Conservation (phyloP, 1,139 yeast genomes). For the Pneumocystis murina region DNA sequence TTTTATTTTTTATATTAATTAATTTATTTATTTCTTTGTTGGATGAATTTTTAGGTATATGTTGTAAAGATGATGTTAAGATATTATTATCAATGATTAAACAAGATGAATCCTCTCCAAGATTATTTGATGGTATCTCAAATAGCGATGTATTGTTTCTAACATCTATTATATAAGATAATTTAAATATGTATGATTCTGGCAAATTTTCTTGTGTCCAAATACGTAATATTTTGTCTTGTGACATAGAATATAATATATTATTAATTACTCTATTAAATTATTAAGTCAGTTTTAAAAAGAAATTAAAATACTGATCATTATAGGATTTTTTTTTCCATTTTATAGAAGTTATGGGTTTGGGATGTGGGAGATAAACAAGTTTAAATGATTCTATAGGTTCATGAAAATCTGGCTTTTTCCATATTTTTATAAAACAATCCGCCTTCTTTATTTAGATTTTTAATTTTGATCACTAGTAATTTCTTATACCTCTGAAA, state of each 20-base stretch:
- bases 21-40: not conserved
- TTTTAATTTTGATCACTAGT: not conserved
- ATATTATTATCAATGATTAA: not conserved
- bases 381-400: not conserved
- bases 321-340: slow-evolving; percentile 33
- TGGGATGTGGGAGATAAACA: slow-evolving; percentile 46
- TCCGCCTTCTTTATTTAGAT: not conserved
- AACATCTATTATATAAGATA: not conserved
- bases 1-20: not conserved
- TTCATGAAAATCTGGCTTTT: not conserved
- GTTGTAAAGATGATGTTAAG: not conserved
- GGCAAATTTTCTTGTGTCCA: not conserved
- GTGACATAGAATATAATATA: not conserved
- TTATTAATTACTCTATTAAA: not conserved
- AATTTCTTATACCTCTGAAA: not conserved
- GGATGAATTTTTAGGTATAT: not conserved
- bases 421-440: not conserved
- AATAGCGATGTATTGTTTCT: not conserved
- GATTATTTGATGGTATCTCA: not conserved
- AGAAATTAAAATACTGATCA: slow-evolving; percentile 9
- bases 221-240: not conserved
- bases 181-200: not conserved
- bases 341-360: slow-evolving; percentile 38
- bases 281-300: not conserved
- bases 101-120: not conserved